These are phyloP conservation scores for Torrubiellomyces zombiae DNA, from an alignment of 2,329 filamentous ascomycete species.

Conservation along the genomic window DNA sequence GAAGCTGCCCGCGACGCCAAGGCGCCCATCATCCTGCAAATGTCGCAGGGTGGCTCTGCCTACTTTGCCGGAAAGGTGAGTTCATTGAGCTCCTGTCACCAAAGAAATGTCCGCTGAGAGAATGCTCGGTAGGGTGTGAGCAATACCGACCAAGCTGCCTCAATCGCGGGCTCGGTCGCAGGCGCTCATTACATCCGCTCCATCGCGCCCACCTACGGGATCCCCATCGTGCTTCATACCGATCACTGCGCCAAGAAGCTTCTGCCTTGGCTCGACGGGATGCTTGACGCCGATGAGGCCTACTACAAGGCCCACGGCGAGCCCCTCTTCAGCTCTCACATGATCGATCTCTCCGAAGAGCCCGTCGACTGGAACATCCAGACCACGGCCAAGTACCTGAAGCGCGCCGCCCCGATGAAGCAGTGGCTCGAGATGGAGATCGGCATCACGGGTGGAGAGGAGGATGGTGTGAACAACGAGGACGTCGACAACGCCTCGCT, in stretches of 20 bases:
- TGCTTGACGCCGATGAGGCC: constrained; percentile 83
- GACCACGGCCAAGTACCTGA: constrained; percentile 83
- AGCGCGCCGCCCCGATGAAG: constrained; percentile 91
- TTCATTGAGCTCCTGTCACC: background rate
- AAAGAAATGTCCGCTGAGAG: constrained; percentile 1
- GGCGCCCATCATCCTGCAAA: constrained; percentile 82
- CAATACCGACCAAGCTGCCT: constrained; percentile 71
- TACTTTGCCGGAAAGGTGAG: constrained; percentile 76
- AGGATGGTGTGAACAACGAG: constrained; percentile 98
- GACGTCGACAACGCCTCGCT: constrained; percentile 90
- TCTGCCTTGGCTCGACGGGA: constrained; percentile 90
- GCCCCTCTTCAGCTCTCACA: constrained; percentile 91
- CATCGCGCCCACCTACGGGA: constrained; percentile 70
- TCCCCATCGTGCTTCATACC: constrained; percentile 88
- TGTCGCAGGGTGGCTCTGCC: constrained; percentile 83
- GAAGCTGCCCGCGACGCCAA: constrained; percentile 91
- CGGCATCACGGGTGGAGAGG: constrained; percentile 84
- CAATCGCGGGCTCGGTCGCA: constrained; percentile 74
- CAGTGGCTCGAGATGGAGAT: constrained; percentile 97
- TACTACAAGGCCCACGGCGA: constrained; percentile 90
- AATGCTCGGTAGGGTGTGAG: constrained; percentile 42
- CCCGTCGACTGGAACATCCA: constrained; percentile 75
- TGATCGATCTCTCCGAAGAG: constrained; percentile 97
- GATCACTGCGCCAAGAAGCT: constrained; percentile 99
- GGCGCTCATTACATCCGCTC: constrained; percentile 87